Evolutionary conservation across 139 green algal genomes (phyloP).

Genomic region (Medakamo hakoo): DNA sequence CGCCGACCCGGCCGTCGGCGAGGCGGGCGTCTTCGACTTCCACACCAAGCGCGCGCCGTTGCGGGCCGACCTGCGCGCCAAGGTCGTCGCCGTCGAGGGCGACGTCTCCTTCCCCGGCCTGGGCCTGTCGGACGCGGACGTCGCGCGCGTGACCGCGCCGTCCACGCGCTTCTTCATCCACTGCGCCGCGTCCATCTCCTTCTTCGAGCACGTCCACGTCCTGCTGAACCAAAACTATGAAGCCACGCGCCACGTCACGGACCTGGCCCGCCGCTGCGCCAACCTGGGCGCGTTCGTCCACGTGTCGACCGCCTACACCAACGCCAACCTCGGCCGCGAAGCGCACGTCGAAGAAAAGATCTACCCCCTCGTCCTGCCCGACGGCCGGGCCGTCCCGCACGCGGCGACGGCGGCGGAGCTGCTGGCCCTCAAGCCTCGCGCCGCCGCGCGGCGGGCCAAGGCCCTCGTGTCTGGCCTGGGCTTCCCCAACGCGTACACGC

Average conservation of each 20-base stretch:
- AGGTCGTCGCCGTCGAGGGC: conserved; percentile 2
- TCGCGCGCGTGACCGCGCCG: background rate
- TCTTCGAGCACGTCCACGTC: conserved; percentile 5
- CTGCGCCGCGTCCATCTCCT: conserved; percentile 10
- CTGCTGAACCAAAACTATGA: conserved; percentile 7
- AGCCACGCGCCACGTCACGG: conserved; percentile 1
- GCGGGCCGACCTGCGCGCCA: background rate
- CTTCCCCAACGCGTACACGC: conserved; percentile 12
- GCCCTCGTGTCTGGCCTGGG: background rate
- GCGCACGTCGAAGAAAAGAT: conserved; percentile 6
- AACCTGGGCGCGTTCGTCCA: conserved; percentile 7
- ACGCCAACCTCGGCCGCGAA: conserved; percentile 2
- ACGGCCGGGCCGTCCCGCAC: background rate
- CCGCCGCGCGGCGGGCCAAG: conserved; percentile 2
- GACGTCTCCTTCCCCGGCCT: conserved; percentile 3
- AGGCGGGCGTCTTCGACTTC: no score
- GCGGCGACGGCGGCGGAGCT: conserved; percentile 1
- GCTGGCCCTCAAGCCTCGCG: background rate
- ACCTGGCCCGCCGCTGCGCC: background rate
- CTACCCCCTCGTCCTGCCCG: conserved; percentile 4
- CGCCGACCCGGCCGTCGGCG: no score
- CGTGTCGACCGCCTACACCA: conserved; percentile 10
- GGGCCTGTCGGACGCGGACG: conserved; percentile 2
- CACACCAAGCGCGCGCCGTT: no score
- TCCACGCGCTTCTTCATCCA: conserved; percentile 9